Evolutionary conservation across 441 rosid genomes (phyloP).

Genomic region (Adansonia gregorii): DNA sequence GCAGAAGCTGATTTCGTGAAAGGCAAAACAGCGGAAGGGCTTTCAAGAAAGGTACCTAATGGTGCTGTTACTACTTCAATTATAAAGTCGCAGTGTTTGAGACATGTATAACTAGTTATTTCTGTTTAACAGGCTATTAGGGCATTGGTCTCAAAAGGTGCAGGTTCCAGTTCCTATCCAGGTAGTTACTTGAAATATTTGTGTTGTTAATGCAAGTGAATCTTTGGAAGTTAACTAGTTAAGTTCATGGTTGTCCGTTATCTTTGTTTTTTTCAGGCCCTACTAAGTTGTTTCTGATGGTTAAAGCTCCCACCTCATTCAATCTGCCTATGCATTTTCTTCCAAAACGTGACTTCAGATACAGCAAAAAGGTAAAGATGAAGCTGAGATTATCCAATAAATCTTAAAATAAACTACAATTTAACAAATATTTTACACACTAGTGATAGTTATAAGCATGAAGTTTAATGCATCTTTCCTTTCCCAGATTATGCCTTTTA

Average conservation of each 20-base stretch:
- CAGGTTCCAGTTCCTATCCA: slow-evolving; percentile 78
- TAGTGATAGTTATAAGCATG: neutral
- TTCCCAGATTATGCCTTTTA: slow-evolving; percentile 67
- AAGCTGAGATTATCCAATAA: neutral
- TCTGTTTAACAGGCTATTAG: slow-evolving; percentile 63
- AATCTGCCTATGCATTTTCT: slow-evolving; percentile 81
- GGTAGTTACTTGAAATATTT: slow-evolving; percentile 45
- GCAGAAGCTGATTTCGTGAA: slow-evolving; percentile 53
- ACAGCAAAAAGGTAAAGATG: slow-evolving; percentile 69
- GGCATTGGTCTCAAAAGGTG: slow-evolving; percentile 69
- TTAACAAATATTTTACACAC: neutral
- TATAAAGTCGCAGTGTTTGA: neutral
- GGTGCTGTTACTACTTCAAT: slow-evolving; percentile 21
- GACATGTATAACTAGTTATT: slow-evolving; percentile 2
- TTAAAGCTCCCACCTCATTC: slow-evolving; percentile 74
- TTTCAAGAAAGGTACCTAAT: slow-evolving; percentile 73
- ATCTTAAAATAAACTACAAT: neutral
- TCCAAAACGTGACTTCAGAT: slow-evolving; percentile 91
- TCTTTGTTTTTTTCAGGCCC: slow-evolving; percentile 52
- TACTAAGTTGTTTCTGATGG: slow-evolving; percentile 74
- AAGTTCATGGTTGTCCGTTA: slow-evolving; percentile 4
- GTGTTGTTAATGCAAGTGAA: slow-evolving; percentile 18
- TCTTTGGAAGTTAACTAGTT: slow-evolving; percentile 18
- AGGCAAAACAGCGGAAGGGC: slow-evolving; percentile 65
- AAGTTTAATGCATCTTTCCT: slow-evolving; percentile 11